Conservation (phyloP, 2,329 filamentous ascomycete species). For the Aspergillus novoparasiticus region DNA sequence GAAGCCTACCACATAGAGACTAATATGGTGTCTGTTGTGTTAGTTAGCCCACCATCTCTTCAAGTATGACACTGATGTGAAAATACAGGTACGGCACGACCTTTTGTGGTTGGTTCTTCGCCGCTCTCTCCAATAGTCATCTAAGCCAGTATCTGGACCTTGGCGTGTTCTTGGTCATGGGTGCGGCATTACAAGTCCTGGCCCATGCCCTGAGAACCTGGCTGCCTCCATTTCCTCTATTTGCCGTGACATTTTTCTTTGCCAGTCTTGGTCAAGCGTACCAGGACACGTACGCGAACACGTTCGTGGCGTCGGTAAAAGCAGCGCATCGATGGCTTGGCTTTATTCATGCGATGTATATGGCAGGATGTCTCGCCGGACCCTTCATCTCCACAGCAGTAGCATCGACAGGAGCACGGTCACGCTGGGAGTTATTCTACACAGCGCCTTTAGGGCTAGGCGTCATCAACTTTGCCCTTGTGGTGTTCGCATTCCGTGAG, state of each 20-base stretch:
- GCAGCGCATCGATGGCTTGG: constrained; percentile 63
- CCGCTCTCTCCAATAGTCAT: constrained; percentile 55
- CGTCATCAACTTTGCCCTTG: constrained; percentile 52
- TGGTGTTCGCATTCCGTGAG: constrained; percentile 55
- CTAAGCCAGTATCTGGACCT: constrained; percentile 56
- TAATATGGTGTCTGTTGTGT: constrained; percentile 55
- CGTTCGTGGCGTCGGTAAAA: constrained; percentile 57
- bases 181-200: constrained; percentile 55
- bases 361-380: constrained; percentile 57
- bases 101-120: constrained; percentile 63
- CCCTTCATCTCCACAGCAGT: constrained; percentile 59
- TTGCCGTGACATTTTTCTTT: constrained; percentile 60
- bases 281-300: constrained; percentile 66
- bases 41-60: constrained; percentile 20
- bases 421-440: constrained; percentile 61
- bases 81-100: constrained; percentile 54
- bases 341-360: constrained; percentile 67
- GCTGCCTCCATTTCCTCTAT: constrained; percentile 60
- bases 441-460: constrained; percentile 57
- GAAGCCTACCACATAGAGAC: constrained; percentile 58
- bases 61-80: not conserved
- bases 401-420: constrained; percentile 41
- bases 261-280: constrained; percentile 63
- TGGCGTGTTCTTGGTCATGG: constrained; percentile 59
- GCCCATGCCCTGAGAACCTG: constrained; percentile 56